Evolutionary conservation across 2,329 filamentous ascomycete genomes (phyloP), one percentile per base, ranked within the genome.

Genomic region (Ploettnerulaceae sp.): DNA sequence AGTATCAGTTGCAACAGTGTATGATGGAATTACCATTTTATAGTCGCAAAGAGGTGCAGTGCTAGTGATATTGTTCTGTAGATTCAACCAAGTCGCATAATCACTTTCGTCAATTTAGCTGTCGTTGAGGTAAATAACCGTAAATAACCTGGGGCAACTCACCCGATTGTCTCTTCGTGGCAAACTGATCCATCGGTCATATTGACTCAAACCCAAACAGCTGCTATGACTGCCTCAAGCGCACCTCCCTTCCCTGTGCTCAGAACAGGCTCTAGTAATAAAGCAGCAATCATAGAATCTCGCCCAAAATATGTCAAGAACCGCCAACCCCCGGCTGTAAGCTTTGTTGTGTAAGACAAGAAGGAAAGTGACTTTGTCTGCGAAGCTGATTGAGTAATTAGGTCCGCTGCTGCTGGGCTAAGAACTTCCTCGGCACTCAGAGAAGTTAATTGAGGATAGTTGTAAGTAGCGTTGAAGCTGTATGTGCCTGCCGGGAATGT

Each of bases 301-400:
- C 80, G 72, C 0, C 79, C 80, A 63, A 84, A 84, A 57, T 84
- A 84, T 0, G 80, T 84, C 34, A 84, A 61, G 54, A 83, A 84
- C 1, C 79, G 67, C 81, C 79, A 84, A 3, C 76, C 78, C 8
- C 80, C 80, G 1, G 81, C 80, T 2, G 82, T 67, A 0, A 84
- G 66, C 53, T 84, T 84, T 24, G 77, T 67, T 0, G 69, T 75
- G 53, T 83, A 84, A 0, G 81, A 83, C 3, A 84, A 65, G 61
- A 84, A 84, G 0, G 78, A 76, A 0, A 84, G 63, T 0, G 78
- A 77, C 0, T 67, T 68, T 1, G 72, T 70, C 43, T 77, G 69
- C 29, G 69, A 70, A 0, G 69, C 62, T 22, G 72, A 64, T 34
- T 75, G 62, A 0, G 62, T 50, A 20, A 75, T 71, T 3, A 82